phyloP scores from a whole-genome alignment of 805 yeast genomes.

The Candida maltosa region DNA sequence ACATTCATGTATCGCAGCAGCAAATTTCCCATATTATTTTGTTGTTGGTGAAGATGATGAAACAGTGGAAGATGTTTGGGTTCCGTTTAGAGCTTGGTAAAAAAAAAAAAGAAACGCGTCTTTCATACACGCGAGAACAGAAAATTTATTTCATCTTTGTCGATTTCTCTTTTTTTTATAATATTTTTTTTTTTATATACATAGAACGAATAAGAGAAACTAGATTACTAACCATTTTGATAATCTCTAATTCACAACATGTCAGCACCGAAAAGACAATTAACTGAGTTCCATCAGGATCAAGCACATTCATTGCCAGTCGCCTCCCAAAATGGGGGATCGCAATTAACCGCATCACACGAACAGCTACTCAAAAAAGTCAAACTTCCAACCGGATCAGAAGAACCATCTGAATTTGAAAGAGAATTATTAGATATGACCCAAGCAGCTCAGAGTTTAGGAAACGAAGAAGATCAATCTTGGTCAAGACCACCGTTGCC shows the following conservation, averaged over 20 bases:
- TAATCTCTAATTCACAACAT: too few relatives aligned
- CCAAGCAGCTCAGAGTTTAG: conserved; percentile 19
- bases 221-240: too few relatives aligned
- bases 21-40: conserved; percentile 55
- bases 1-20: conserved; percentile 72
- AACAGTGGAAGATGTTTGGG: conserved; percentile 58
- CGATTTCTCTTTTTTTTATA: too few relatives aligned
- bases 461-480: conserved; percentile 32
- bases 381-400: conserved; percentile 27
- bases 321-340: conserved; percentile 16
- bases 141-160: too few relatives aligned
- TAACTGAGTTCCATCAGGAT: conserved; percentile 12
- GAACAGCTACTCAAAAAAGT: conserved; percentile 32
- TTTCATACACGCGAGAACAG: too few relatives aligned
- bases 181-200: too few relatives aligned
- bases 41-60: conserved; percentile 44
- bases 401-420: conserved; percentile 41
- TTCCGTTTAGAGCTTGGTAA: conserved; percentile 40
- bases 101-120: too few relatives aligned
- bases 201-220: too few relatives aligned
- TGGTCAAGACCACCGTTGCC: conserved; percentile 61
- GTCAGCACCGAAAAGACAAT: conserved; percentile 12
- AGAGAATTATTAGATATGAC: conserved; percentile 37
- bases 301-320: conserved; percentile 35
- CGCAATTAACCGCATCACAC: conserved; percentile 25